A percentile compares a stretch with the other conserved stretches of the same genome.
Conservation (phyloP, 225 moss, liverwort and hornwort genomes). For the Rhytidiadelphus loreus region DNA sequence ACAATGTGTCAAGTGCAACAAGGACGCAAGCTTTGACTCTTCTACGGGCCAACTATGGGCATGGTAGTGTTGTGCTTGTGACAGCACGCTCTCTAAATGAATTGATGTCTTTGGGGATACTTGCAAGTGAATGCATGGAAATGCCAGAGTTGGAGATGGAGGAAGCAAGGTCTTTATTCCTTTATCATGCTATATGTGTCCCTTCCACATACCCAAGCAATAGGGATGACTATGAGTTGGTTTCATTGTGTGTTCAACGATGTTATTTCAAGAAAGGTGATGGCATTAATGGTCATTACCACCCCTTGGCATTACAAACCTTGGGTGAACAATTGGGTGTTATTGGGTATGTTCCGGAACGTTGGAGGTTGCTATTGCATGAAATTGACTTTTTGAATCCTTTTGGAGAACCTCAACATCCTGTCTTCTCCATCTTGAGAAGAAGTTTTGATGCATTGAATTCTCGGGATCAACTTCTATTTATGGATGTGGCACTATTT, state of each 20-base stretch:
- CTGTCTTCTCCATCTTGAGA: not conserved
- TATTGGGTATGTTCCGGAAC: accelerated
- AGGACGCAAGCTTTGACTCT: not conserved
- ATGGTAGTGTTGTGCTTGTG: not conserved
- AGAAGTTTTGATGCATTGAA: not conserved
- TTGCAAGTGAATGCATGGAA: not conserved
- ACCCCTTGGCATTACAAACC: not conserved
- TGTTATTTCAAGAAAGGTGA: not conserved
- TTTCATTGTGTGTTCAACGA: not conserved
- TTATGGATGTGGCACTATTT: not conserved
- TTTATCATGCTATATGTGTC: not conserved
- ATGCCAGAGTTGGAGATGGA: not conserved
- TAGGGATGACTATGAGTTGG: not conserved
- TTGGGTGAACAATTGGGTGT: not conserved
- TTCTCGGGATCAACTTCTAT: not conserved
- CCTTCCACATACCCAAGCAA: not conserved
- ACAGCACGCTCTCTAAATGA: accelerated
- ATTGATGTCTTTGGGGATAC: not conserved
- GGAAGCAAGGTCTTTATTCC: not conserved
- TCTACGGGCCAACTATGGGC: not conserved
- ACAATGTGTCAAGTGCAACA: not conserved
- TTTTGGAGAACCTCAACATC: not conserved
- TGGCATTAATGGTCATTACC: not conserved
- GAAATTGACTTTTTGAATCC: not conserved
- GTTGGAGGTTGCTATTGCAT: not conserved